Conservation (phyloP, 805 yeast genomes). For the Pichia insulana region DNA sequence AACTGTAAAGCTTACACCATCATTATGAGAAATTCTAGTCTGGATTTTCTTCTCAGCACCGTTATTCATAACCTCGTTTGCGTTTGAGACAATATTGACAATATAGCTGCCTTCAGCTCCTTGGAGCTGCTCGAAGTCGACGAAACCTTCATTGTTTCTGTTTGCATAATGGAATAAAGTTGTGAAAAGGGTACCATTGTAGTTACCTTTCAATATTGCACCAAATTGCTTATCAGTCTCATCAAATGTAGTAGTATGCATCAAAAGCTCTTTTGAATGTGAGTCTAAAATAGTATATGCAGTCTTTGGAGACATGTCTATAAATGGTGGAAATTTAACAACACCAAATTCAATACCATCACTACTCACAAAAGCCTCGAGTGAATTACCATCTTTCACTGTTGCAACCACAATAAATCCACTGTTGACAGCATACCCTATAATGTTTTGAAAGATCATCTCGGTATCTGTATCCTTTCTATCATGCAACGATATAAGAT, state of each 20-base stretch:
- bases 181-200: conserved; percentile 83
- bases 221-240: conserved; percentile 56
- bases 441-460: conserved; percentile 44
- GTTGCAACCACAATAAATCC: conserved; percentile 69
- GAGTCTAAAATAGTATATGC: conserved; percentile 79
- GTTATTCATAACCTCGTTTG: conserved; percentile 29
- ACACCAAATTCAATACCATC: conserved; percentile 74
- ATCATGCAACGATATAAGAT: conserved; percentile 42
- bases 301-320: conserved; percentile 49
- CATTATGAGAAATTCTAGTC: conserved; percentile 75
- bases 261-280: conserved; percentile 58
- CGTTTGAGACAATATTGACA: conserved; percentile 59
- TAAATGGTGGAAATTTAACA: conserved; percentile 66
- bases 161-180: conserved; percentile 62
- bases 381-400: conserved; percentile 38
- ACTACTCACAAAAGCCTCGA: conserved; percentile 65
- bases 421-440: conserved; percentile 68
- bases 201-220: conserved; percentile 75
- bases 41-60: conserved; percentile 44
- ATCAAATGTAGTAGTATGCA: conserved; percentile 69
- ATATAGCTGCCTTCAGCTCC: conserved; percentile 80
- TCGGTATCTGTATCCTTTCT: conserved; percentile 35
- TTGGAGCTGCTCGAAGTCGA: conserved; percentile 79
- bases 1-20: conserved; percentile 81
- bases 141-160: conserved; percentile 63